Percentiles rank a stretch among this genome's conserved stretches.
phyloP scores from a whole-genome alignment of 495 filamentous ascomycete genomes.

The Penicillium bialowiezense region DNA sequence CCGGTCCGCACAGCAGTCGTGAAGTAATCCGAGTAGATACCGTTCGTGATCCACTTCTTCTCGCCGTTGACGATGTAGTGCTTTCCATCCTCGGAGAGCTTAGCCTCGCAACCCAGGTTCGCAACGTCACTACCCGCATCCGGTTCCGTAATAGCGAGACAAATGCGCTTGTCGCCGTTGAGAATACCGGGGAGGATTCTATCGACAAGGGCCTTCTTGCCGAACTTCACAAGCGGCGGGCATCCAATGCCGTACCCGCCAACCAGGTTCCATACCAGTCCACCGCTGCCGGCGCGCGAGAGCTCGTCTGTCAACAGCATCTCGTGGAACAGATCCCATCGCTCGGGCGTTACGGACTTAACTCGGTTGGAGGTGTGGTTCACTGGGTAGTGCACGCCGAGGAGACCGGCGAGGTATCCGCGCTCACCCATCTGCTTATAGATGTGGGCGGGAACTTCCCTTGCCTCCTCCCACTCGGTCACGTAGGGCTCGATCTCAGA shows the following conservation, averaged over 20 bases:
- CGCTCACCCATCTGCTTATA: constrained; percentile 94
- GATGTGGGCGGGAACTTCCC: constrained; percentile 78
- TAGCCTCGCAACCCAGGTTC: constrained; percentile 91
- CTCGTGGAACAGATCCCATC: constrained; percentile 99
- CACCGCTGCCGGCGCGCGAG: constrained; percentile 81
- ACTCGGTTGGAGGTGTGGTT: constrained; percentile 68
- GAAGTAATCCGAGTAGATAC: constrained; percentile 95
- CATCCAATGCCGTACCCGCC: constrained; percentile 93
- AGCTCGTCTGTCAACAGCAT: constrained; percentile 92
- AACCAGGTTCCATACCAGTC: constrained; percentile 97
- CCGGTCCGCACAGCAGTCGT: constrained; percentile 94
- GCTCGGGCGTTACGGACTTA: constrained; percentile 74
- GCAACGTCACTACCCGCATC: constrained; percentile 87
- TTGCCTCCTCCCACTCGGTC: constrained; percentile 94
- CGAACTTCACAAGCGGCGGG: constrained; percentile 88
- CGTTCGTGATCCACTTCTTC: constrained; percentile 99
- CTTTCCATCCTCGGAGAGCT: constrained; percentile 89
- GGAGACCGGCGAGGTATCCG: constrained; percentile 85
- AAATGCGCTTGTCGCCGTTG: constrained; percentile 92
- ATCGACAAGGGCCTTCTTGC: constrained; percentile 85
- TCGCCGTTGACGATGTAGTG: constrained; percentile 99
- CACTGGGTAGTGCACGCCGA: constrained; percentile 75
- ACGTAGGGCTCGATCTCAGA: constrained; percentile 87
- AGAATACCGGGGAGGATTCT: constrained; percentile 80
- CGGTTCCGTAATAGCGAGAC: constrained; percentile 80